Evolutionary conservation across 345 rosid species (phyloP).

Genomic region (Rhodamnia argentea): DNA sequence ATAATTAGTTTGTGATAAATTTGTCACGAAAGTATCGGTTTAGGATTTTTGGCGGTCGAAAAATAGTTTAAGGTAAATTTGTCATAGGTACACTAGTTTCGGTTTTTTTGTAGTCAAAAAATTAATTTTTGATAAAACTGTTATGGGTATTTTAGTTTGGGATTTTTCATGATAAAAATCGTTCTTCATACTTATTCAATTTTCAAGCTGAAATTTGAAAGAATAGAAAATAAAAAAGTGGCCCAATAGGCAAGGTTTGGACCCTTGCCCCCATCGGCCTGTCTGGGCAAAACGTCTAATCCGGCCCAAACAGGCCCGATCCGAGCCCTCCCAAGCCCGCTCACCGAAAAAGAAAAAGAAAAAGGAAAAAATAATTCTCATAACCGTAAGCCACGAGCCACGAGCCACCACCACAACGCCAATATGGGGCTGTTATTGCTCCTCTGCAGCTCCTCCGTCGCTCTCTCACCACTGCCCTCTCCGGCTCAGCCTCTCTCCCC

Average conservation of each 20-base stretch:
- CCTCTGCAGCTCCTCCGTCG: constrained; percentile 21
- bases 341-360: background rate
- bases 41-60: too few species aligned
- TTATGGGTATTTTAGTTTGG: too few species aligned
- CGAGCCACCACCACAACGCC: background rate
- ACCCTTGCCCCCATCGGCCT: background rate
- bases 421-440: constrained; percentile 31
- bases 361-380: background rate
- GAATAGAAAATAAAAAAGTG: background rate
- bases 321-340: background rate
- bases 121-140: too few species aligned
- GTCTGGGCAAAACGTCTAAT: background rate
- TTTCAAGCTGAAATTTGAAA: background rate
- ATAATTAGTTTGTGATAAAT: too few species aligned
- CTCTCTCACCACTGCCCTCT: background rate
- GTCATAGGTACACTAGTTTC: too few species aligned
- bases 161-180: background rate
- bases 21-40: too few species aligned
- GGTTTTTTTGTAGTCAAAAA: too few species aligned
- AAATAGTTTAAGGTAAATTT: too few species aligned
- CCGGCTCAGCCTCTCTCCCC: constrained; percentile 11
- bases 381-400: background rate
- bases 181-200: background rate
- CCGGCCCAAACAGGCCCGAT: background rate
- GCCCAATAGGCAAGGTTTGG: background rate